Evolutionary conservation across 164 flowering plant species (phyloP), one percentile per base, ranked within the genome.

Genomic region (Saururus chinensis): DNA sequence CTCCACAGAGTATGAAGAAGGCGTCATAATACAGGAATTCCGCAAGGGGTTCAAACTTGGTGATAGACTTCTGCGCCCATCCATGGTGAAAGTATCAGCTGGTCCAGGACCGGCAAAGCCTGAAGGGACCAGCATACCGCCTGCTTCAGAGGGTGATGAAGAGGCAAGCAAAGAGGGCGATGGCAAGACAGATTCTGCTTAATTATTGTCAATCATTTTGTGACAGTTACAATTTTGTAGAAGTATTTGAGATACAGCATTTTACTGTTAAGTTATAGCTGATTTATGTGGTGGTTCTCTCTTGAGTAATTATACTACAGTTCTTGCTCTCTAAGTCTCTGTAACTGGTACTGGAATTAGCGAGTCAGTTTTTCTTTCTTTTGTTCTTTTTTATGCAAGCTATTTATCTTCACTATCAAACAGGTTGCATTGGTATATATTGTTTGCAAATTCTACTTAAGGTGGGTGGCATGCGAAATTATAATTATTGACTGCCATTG

Each of bases 61-160:
- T 13, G 95, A 89, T 21, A 75, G 92, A 69, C 88, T 92, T 25
- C 62, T 89, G 66, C 86, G 96, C 16, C 95, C 96, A 35, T 77
- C 96, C 57, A 89, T 92, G 98, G 98, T 92, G 68, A 89, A 92
- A 64, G 98, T 92, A 19, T 89, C 96, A 1, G 87, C 96, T 60
- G 98, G 96, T 40, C 98, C 98, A 4, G 96, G 96, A 7, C 96
- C 93, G 17, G 79, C 73, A 51, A 86, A 80, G 68, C 63, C 82
- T 9, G 76, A 77, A 49, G 81, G 60, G 57, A 70, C 64, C 22
- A 72, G 57, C 37, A 41, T 66, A 52, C 59, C 63, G 9, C 66
- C 25, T 30, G 48, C 56, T 37, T 41, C 57, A 25, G 80, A 63
- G 21, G 51, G 20, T 35, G 62, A 25, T 22, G 40, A 25, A 41